A percentile compares a stretch with the other conserved stretches of the same genome.
These are phyloP conservation scores for Fusarium lyarnte DNA, from an alignment of 2,329 filamentous ascomycete genomes.

Conservation along the genomic window DNA sequence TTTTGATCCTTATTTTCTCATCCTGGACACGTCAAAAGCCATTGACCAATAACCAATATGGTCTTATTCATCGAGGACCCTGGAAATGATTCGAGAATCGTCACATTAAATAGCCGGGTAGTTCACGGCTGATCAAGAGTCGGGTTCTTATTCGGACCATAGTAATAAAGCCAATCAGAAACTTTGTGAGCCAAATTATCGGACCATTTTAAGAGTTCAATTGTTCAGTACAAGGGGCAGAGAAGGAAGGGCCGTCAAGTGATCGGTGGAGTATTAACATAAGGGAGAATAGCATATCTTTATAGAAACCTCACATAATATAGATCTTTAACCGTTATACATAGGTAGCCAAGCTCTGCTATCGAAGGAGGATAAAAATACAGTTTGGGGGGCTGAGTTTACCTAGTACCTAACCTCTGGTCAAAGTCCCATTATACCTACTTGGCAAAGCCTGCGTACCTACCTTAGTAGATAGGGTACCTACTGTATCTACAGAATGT, in stretches of 20 bases:
- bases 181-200: slow-evolving; percentile 27
- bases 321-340: background rate
- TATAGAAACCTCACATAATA: background rate
- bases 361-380: background rate
- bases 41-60: slow-evolving; percentile 40
- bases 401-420: background rate
- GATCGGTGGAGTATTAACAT: background rate
- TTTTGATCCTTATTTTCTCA: background rate
- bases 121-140: slow-evolving; percentile 25
- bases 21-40: background rate
- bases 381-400: background rate
- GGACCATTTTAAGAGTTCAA: slow-evolving; percentile 30
- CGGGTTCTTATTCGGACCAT: slow-evolving; percentile 43
- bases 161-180: slow-evolving; percentile 22
- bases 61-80: slow-evolving; percentile 43
- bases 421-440: background rate
- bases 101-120: slow-evolving; percentile 24
- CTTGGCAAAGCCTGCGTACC: background rate
- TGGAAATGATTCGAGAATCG: slow-evolving; percentile 39
- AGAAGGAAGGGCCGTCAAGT: slow-evolving; percentile 1
- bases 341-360: slow-evolving; percentile 3
- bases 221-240: background rate
- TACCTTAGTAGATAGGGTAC: background rate
- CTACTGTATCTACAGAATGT: slow-evolving; percentile 1
- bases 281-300: background rate